Base-by-base conservation (phyloP, 1,284 basidiomycete species). In the Cutaneotrichosporon sp. region DNA sequence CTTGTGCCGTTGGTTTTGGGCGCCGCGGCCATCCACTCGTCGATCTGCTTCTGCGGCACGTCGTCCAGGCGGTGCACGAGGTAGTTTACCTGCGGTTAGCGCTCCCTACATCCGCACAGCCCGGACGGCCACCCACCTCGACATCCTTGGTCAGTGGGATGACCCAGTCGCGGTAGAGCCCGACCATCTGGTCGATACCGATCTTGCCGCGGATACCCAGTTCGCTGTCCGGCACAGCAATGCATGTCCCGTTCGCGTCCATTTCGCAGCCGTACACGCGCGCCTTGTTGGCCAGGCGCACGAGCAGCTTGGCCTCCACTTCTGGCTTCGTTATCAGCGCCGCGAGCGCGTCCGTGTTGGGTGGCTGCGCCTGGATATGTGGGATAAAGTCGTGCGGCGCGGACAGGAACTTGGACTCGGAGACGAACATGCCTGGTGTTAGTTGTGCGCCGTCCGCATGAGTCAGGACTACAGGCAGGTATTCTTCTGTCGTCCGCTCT, bases 91-190 rank as follows among this genome's bases (percentile, higher is more conserved):
- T 94, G 67, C 35, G 34, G 20, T 52, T 30, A 56, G 39, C 34
- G 34, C 12, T n/a, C n/a, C n/a, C n/a, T n/a, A n/a, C n/a, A n/a
- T n/a, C n/a, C n/a, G n/a, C n/a, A n/a, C n/a, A n/a, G n/a, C n/a
- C n/a, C 4, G 4, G n/a, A n/a, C n/a, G n/a, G n/a, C n/a, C 53
- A 69, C 86, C 53, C 67, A 94, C 94, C 86, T 99, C 96, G 46
- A 99, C 91, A 67, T 94, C 90, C 76, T 94, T 97, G 5, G 96
- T 99, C 60, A 98, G 73, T 5, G 96, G 96, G 54, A 99, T 98
- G 61, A 99, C 91, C 69, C 87, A 92, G 64, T 86, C 87, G 69
- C 92, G 84, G 73, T 98, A 99, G 63, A 99, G 76, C 66, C 88
- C 84, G 17, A 97, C 89, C 8, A 98, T 90, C 39, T 88, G 86